Base-by-base conservation (phyloP, 176 grass and related monocot genomes). In the Carex littledalei region DNA sequence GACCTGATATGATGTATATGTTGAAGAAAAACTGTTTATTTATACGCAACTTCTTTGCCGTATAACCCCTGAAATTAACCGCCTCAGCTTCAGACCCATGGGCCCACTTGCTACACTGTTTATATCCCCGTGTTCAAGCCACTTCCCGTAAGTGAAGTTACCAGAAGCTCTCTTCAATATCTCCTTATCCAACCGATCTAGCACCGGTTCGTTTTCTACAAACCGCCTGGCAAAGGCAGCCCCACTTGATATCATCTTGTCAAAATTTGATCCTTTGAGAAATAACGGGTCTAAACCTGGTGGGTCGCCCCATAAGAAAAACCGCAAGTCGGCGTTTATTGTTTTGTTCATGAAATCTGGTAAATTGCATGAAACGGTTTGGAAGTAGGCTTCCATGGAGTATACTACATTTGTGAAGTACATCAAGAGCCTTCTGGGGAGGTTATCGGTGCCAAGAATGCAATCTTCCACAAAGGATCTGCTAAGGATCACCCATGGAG, bases 401-500 rank as follows among this genome's bases (percentile, higher is more conserved):
- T 92, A 86, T 0, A 83, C 87, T 56, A 88, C 79, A 69, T 94
- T 94, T 60, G 90, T 71, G 32, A 92, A 91, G 67, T 97, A 97
- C 92, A 94, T 92, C 10, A 97, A 83, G 37, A 94, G 81, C 67
- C 35, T 91, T 76, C 94, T 91, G 13, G 92, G 92, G 6, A 97
- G 87, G 59, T 97, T 94, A 43, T 97, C 86, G 88, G 80, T 87
- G 3, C 90, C 87, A 41, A 84, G 69, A 43, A 97, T 89, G n/a
- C 78, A 87, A 39, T 97, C 86, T 78, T 97, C 88, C 52, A 86
- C 47, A 35, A 97, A 97, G 72, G 82, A 86, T 81, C 87, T 89
- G 37, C 92, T 97, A 16, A 97, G 85, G 81, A 94, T 89, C 83
- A 94, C 62, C 94, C 94, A 97, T 6, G 92, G 94, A 79, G 94